These are phyloP conservation scores for Kuraishia cidri DNA, from an alignment of 805 yeast genomes.

Conservation along the genomic window DNA sequence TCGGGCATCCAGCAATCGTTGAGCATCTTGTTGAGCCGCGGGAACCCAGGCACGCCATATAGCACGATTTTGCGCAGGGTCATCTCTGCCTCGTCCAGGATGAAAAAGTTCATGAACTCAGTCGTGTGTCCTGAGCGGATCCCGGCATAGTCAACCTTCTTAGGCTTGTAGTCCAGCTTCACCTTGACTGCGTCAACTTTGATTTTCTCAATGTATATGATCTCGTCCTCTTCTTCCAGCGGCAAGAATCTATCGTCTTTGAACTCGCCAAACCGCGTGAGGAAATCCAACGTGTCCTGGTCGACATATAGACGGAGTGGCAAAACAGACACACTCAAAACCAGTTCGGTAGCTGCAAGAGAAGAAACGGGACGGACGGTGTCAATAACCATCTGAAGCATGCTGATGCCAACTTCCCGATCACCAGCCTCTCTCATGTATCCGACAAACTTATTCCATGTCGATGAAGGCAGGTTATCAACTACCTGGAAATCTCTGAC, in stretches of 20 bases:
- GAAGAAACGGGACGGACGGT: slow-evolving; percentile 57
- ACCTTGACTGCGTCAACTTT: slow-evolving; percentile 50
- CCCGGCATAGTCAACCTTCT: slow-evolving; percentile 77
- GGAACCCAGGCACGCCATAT: slow-evolving; percentile 73
- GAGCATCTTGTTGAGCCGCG: slow-evolving; percentile 43
- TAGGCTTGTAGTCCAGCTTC: slow-evolving; percentile 86
- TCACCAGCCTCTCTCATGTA: slow-evolving; percentile 63
- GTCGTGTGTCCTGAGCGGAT: slow-evolving; percentile 78
- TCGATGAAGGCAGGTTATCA: slow-evolving; percentile 79
- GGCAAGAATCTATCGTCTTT: slow-evolving; percentile 60
- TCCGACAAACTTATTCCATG: slow-evolving; percentile 82
- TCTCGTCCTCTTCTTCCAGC: slow-evolving; percentile 52
- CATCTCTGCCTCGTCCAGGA: slow-evolving; percentile 78
- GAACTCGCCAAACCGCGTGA: slow-evolving; percentile 74
- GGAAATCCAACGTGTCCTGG: slow-evolving; percentile 86
- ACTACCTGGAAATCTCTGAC: slow-evolving; percentile 49
- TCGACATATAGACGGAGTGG: slow-evolving; percentile 84
- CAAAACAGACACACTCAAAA: slow-evolving; percentile 41
- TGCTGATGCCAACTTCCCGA: slow-evolving; percentile 57
- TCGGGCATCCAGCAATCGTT: slow-evolving; percentile 84
- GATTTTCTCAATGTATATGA: slow-evolving; percentile 59
- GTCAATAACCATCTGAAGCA: slow-evolving; percentile 44
- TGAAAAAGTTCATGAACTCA: slow-evolving; percentile 83
- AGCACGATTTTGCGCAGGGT: slow-evolving; percentile 50
- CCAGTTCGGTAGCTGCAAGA: slow-evolving; percentile 62